phyloP scores from a whole-genome alignment of 805 yeast genomes.

The Zygosaccharomyces bailii region DNA sequence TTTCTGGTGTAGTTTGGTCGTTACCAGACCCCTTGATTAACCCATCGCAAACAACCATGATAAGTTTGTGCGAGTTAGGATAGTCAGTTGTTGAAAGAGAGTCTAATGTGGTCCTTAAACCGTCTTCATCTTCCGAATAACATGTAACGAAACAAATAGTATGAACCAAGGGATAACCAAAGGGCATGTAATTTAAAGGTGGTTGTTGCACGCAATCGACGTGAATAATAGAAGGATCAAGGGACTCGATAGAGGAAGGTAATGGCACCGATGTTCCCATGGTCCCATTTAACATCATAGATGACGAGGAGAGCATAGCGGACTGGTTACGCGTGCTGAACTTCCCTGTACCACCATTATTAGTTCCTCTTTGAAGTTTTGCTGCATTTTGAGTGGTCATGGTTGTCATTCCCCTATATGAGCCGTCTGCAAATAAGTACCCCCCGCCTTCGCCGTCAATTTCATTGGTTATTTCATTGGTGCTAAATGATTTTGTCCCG shows the following conservation, averaged over 20 bases:
- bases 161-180: constrained; percentile 73
- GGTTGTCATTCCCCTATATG: constrained; percentile 41
- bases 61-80: constrained; percentile 89
- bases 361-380: constrained; percentile 10
- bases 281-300: constrained; percentile 16
- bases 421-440: constrained; percentile 14
- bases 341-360: constrained; percentile 4
- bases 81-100: constrained; percentile 93
- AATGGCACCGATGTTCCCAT: constrained; percentile 12
- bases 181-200: constrained; percentile 84
- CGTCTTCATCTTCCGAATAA: constrained; percentile 88
- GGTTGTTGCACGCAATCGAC: constrained; percentile 89
- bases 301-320: constrained; percentile 15
- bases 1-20: constrained; percentile 82
- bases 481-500: constrained; percentile 33
- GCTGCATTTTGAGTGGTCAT: constrained; percentile 62
- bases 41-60: constrained; percentile 89
- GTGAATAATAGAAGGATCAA: constrained; percentile 59
- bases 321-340: constrained; percentile 13
- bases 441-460: constrained; percentile 2
- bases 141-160: constrained; percentile 81
- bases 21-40: constrained; percentile 92
- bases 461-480: constrained; percentile 16
- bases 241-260: constrained; percentile 37
- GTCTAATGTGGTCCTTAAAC: constrained; percentile 83